Evolutionary conservation across 495 filamentous ascomycete genomes (phyloP), one percentile per base, ranked within the genome.

Genomic region (Penicillium nucicola): DNA sequence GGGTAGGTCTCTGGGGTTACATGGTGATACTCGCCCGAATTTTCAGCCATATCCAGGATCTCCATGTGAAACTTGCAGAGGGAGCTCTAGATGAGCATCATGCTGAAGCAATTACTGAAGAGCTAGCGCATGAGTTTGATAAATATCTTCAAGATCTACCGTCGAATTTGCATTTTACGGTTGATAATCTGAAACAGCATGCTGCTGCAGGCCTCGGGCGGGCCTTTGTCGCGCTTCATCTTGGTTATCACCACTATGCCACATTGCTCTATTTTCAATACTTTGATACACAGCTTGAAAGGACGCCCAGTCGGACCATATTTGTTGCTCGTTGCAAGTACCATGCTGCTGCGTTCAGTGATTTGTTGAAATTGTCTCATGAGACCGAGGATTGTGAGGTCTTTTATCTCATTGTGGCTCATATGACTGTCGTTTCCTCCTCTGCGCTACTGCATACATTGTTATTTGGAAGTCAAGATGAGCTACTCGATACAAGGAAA

Each of bases 361-460:
- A 66, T 17, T 35, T 66, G 17, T 20, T 66, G 23, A 32, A 23
- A 14, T 14, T 20, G 10, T 53, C 50, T 2, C 37, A 57, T 10
- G 42, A 58, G 14, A 54, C 44, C 2, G 23, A 45, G 9, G 43
- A 53, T 13, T 60, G 58, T 13, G 64, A 60, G 20, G 64, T 56
- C 20, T 33, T 67, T 11, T 61, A 67, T 41, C 48, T 62, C 19
- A 64, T 64, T 53, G 56, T 64, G 17, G 58, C 60, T 2, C 64
- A 67, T 51, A 60, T 67, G 52, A 64, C 64, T 1, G 55, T 68
- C 5, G 62, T 65, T 11, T 68, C 62, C 14, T 68, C 65, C 3
- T 64, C 50, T 15, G 50, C 30, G 11, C 20, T 65, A 10, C 48
- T 68, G 0, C 65, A 68, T 36, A 62, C 65, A 7, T 44, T 61